Evolutionary conservation across 139 green algal genomes (phyloP).

Genomic region (Ettlia oleoabundans): DNA sequence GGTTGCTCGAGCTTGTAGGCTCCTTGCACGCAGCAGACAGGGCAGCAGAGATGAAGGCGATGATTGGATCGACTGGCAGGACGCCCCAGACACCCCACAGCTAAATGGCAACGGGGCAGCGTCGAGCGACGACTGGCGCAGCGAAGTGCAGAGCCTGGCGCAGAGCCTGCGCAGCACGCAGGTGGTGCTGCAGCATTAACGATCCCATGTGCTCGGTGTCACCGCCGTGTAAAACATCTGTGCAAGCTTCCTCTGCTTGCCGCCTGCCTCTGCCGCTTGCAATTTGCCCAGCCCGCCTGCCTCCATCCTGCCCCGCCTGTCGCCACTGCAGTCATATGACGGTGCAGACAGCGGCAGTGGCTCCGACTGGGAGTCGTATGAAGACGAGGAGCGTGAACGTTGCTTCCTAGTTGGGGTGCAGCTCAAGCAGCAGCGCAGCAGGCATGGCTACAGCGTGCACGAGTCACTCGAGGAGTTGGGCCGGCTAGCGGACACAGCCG

Average conservation of each 20-base stretch:
- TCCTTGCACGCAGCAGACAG: background rate
- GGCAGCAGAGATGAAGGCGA: no score
- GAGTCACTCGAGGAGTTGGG: slow-evolving; percentile 87
- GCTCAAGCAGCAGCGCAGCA: slow-evolving; percentile 27
- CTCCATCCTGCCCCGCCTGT: no score
- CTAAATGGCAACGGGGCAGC: background rate
- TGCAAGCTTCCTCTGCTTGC: no score
- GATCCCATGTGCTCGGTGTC: no score
- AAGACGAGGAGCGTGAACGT: slow-evolving; percentile 14
- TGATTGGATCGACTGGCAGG: slow-evolving; percentile 20
- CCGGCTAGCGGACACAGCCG: slow-evolving; percentile 75
- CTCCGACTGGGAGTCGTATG: background rate
- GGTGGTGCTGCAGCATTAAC: background rate
- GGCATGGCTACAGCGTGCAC: slow-evolving; percentile 65
- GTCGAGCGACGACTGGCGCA: slow-evolving; percentile 5
- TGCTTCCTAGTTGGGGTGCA: slow-evolving; percentile 33
- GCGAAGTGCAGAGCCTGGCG: slow-evolving; percentile 18
- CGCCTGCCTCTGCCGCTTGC: no score
- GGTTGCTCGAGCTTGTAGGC: no score
- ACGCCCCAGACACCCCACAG: slow-evolving; percentile 17
- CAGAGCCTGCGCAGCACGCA: slow-evolving; percentile 12
- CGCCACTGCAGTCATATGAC: no score
- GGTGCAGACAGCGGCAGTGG: background rate
- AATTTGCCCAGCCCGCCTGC: no score
- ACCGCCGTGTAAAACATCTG: no score